Conservation (phyloP, 2,329 filamentous ascomycete species). For the Paracorniculantispora psalliotae region DNA sequence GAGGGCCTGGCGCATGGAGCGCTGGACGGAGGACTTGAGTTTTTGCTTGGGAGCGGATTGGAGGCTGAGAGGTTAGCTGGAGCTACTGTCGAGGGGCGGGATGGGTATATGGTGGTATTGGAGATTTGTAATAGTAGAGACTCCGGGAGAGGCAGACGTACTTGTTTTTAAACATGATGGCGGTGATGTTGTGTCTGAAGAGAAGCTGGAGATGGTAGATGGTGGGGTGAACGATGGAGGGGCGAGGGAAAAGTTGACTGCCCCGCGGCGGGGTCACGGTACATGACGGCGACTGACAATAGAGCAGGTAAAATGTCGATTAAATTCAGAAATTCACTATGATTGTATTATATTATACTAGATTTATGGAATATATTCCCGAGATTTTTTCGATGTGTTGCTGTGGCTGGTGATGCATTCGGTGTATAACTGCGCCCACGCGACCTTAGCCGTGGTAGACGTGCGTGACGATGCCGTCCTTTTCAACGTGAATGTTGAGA, state of each 20-base stretch:
- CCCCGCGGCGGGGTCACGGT: constrained; percentile 19
- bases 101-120: neutral
- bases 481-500: constrained; percentile 55
- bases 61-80: constrained; percentile 50
- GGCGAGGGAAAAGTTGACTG: constrained; percentile 14
- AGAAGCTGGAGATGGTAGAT: constrained; percentile 10
- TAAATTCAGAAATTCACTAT: neutral
- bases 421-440: too few species aligned
- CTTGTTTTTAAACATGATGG: constrained; percentile 86
- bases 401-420: too few species aligned
- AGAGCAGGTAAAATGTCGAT: too few species aligned
- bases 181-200: constrained; percentile 14
- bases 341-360: neutral
- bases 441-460: constrained; percentile 49
- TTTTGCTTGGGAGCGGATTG: constrained; percentile 79
- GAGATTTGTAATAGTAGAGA: neutral
- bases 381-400: neutral
- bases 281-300: neutral
- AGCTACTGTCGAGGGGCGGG: neutral
- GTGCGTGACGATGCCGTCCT: constrained; percentile 56
- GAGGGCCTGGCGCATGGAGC: constrained; percentile 76
- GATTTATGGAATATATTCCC: neutral
- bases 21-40: constrained; percentile 94
- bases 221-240: constrained; percentile 12
- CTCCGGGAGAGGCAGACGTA: too few species aligned